Conservation (phyloP, 805 yeast species). For the Saccharomycopsis capsularis region DNA sequence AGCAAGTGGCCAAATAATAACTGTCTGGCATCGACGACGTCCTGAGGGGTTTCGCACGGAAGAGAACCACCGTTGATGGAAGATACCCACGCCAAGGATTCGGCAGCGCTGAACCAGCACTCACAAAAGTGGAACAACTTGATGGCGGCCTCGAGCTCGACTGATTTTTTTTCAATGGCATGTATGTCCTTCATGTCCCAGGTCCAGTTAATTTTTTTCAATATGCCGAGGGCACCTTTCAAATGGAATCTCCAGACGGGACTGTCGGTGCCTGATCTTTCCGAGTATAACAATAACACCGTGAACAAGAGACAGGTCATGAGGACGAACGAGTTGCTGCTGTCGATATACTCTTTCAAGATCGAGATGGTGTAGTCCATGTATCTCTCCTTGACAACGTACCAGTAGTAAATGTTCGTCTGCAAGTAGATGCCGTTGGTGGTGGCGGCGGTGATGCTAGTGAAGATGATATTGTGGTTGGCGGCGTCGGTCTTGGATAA, state of each 20-base stretch:
- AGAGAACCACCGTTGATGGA: conserved; percentile 14
- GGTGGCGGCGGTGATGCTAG: conserved; percentile 10
- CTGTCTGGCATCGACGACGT: conserved; percentile 1
- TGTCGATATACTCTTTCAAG: conserved; percentile 1
- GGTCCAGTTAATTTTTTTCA: not conserved
- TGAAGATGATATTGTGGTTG: conserved; percentile 7
- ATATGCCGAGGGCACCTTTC: conserved; percentile 13
- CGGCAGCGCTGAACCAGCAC: conserved; percentile 16
- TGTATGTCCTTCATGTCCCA: conserved; percentile 4
- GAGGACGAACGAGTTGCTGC: conserved; percentile 1
- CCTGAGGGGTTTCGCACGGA: not conserved
- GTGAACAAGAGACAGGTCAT: conserved; percentile 12
- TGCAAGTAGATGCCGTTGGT: conserved; percentile 8
- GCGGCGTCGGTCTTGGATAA: not conserved
- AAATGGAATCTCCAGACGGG: conserved; percentile 18
- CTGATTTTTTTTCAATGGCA: not conserved
- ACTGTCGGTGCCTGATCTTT: conserved; percentile 11
- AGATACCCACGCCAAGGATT: conserved; percentile 18
- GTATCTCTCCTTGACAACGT: conserved; percentile 2
- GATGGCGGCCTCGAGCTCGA: conserved; percentile 12
- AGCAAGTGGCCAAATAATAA: not conserved
- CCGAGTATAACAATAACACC: conserved; percentile 11
- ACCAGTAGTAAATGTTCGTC: conserved; percentile 15
- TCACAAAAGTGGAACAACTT: conserved; percentile 14
- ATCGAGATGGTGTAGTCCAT: conserved; percentile 9